Base-by-base conservation (phyloP, 1,284 basidiomycete genomes). In the Cryptococcus depauperatus region DNA sequence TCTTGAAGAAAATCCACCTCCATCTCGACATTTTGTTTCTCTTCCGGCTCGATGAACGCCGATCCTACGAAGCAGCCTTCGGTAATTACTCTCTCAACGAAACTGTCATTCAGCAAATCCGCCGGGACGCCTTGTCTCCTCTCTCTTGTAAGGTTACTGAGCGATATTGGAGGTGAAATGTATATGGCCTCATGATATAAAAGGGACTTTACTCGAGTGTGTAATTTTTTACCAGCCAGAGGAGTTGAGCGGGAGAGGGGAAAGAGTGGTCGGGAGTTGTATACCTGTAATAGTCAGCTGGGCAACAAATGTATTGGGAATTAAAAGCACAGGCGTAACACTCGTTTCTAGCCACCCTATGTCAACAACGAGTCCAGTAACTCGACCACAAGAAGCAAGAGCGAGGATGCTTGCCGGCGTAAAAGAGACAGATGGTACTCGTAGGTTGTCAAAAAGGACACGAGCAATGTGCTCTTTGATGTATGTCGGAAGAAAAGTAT, bases 341-440 rank as follows among this genome's bases (percentile, higher is more conserved):
- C 82, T 84, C 0, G 90, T 84, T 68, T 98, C 91, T 1, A 93
- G 76, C 64, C 92, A 83, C 0, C 93, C 95, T 53, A 82, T 82
- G 58, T 97, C 91, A 2, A 98, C 74, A 0, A 97, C 92, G 6
- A 98, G 77, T 1, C 92, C 93, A 0, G 89, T 91, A 54, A 90
- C 84, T 47, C 85, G 76, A 4, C 95, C 93, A 2, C 83, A 79
- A 1, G 90, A 82, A 46, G 95, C 75, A 13, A 97, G 73, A 1
- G 88, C 79, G 9, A 95, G 77, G 1, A 97, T 71, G 56, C 88
- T 86, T 47, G 87, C 83, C 7, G 86, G 83, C 0, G 85, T 84
- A 69, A 97, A 97, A 1, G 89, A 91, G 51, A 98, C 78, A 21
- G 19, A 30, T 47, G 75, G 45, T 47, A 86, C 91, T 72, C 92